Percentiles rank a stretch among this genome's conserved stretches.
phyloP scores from a whole-genome alignment of 1,284 basidiomycete genomes.

The Schizophyllum amplum region DNA sequence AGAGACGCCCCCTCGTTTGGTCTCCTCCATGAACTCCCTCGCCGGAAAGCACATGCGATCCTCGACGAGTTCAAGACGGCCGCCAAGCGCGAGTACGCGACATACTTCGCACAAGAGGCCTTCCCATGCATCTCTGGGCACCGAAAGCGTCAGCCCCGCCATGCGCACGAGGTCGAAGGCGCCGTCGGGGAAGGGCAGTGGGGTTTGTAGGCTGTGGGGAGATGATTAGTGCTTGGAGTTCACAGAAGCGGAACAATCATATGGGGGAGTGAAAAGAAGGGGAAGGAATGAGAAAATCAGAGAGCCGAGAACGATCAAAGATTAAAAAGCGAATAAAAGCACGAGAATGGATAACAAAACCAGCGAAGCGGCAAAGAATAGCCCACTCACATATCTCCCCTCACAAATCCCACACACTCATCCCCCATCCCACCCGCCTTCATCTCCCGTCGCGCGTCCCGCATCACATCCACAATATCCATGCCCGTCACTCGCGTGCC shows the following conservation, averaged over 20 bases:
- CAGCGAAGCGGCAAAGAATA: too few relatives aligned
- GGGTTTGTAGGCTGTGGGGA: conserved; percentile 38
- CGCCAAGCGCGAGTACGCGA: conserved; percentile 52
- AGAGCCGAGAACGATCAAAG: too few relatives aligned
- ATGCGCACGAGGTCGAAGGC: conserved; percentile 66
- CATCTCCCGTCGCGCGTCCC: conserved; percentile 28
- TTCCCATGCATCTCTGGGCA: conserved; percentile 53
- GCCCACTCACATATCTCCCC: conserved; percentile 56
- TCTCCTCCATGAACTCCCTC: conserved; percentile 16
- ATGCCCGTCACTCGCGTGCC: conserved; percentile 51
- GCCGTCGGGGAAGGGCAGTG: conserved; percentile 49
- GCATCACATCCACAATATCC: conserved; percentile 40
- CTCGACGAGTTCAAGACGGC: conserved; percentile 63
- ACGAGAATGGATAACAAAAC: too few relatives aligned
- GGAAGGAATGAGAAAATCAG: too few relatives aligned
- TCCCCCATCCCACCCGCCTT: too few relatives aligned
- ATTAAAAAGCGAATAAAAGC: too few relatives aligned
- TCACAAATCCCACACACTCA: conserved; percentile 38
- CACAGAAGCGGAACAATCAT: conserved; percentile 2
- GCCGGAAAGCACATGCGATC: conserved; percentile 62
- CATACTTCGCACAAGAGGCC: conserved; percentile 46
- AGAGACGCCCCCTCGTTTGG: too few relatives aligned
- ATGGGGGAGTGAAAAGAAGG: too few relatives aligned
- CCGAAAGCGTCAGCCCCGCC: conserved; percentile 51
- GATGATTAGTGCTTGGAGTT: background rate